These are phyloP conservation scores for Penicillium sp. DNA, from an alignment of 2,329 filamentous ascomycete species.

Conservation along the genomic window DNA sequence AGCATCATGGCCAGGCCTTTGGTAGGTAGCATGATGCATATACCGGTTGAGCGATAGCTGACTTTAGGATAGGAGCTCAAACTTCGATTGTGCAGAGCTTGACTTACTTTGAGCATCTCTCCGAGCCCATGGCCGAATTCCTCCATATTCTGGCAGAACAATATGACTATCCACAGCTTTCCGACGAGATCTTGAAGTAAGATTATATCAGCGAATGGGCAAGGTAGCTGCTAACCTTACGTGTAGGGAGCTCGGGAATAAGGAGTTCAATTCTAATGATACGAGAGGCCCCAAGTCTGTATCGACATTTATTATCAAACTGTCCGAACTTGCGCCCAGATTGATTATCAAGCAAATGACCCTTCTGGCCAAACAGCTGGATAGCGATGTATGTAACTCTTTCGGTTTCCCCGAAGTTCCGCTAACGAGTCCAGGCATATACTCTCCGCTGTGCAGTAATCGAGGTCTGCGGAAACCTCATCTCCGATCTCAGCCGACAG, in stretches of 20 bases:
- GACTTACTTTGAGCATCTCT: constrained; percentile 98
- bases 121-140: constrained; percentile 98
- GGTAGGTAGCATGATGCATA: constrained; percentile 51
- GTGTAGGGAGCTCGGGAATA: constrained; percentile 80
- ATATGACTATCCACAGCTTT: constrained; percentile 94
- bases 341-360: constrained; percentile 98
- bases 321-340: constrained; percentile 87
- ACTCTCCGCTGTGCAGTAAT: constrained; percentile 90
- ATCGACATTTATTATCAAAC: constrained; percentile 85
- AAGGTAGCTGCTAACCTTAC: constrained; percentile 19
- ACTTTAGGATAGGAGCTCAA: constrained; percentile 67
- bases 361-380: constrained; percentile 85
- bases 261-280: constrained; percentile 97
- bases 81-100: constrained; percentile 97
- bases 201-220: neutral
- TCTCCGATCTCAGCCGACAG: constrained; percentile 83
- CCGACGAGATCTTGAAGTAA: constrained; percentile 78
- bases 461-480: constrained; percentile 94
- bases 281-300: constrained; percentile 94
- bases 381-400: constrained; percentile 71
- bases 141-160: constrained; percentile 93
- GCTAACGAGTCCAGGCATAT: constrained; percentile 62
- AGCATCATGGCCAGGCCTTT: constrained; percentile 96
- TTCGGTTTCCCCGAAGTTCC: neutral
- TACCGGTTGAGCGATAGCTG: constrained; percentile 11